Evolutionary conservation across 805 yeast species (phyloP).

Genomic region (Metschnikowia corniflorae): DNA sequence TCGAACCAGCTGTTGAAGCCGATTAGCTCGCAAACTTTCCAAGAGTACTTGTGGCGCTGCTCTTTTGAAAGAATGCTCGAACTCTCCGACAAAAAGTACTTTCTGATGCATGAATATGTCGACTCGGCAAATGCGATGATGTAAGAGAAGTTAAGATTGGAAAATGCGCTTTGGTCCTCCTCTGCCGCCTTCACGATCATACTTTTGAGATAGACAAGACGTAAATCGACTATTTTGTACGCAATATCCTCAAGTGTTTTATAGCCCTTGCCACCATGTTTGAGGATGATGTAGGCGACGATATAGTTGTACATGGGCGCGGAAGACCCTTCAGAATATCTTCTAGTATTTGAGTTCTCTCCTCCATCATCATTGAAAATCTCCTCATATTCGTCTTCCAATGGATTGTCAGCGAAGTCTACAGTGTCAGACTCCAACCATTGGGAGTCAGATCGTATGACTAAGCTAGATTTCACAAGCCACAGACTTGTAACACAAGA

Average conservation of each 20-base stretch:
- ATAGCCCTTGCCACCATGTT: conserved; percentile 15
- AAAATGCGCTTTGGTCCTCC: neutral
- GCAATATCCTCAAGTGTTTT: conserved; percentile 20
- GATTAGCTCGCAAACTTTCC: conserved; percentile 27
- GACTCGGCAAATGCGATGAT: conserved; percentile 33
- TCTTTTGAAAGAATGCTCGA: conserved; percentile 14
- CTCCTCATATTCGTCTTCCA: conserved; percentile 12
- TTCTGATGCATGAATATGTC: conserved; percentile 25
- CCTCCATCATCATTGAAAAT: conserved; percentile 9
- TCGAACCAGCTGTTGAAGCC: conserved; percentile 36
- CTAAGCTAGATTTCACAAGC: neutral
- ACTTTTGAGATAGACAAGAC: conserved; percentile 20
- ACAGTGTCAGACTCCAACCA: conserved; percentile 17
- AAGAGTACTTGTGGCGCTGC: conserved; percentile 17
- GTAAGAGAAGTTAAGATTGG: conserved; percentile 24
- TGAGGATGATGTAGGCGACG: conserved; percentile 29
- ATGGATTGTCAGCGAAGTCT: conserved; percentile 16
- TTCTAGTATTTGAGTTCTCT: neutral
- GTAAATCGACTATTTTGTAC: conserved; percentile 22
- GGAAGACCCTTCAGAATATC: conserved; percentile 7
- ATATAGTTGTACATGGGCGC: conserved; percentile 31
- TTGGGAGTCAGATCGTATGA: conserved; percentile 3
- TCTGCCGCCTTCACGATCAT: conserved; percentile 1
- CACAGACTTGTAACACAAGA: conserved; percentile 18
- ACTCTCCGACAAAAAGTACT: conserved; percentile 20